Evolutionary conservation across 345 rosid species (phyloP), one percentile per base, ranked within the genome.

Genomic region (Cardamine resedifolia): DNA sequence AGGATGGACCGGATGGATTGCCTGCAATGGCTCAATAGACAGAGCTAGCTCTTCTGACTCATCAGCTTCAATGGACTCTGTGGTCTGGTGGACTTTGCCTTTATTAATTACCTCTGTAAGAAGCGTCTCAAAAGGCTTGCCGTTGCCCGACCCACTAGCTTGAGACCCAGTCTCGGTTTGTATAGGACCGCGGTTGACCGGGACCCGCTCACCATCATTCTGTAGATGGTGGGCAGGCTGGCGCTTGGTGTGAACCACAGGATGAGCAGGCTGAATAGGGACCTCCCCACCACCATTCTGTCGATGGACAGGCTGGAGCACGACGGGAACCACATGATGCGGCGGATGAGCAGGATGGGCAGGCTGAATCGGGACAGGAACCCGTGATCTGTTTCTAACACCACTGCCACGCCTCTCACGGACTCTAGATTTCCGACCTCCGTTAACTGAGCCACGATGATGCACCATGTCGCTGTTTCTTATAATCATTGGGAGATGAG

Each of bases 401-500:
- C 61, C 76, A 27, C 30, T 27, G 43, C 62, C 77, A 59, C 19
- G 81, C 31, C 39, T 71, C 70, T 72, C 70, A 9, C 64, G 43
- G 58, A 31, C 56, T 18, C 77, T 77, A 5, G 77, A 77, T 39
- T 56, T 85, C 71, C 77, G 34, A 30, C 78, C 72, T 51, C 67
- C 59, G 79, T 64, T 65, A 77, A 41, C 79, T 72, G 28, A 43
- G 8, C 49, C 28, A 0, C 33, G 71, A 47, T 84, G 95, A 57
- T 80, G 52, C 43, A 86, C 80, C 26, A 57, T 15, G 64, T 87
- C 64, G 74, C 75, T 79, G 20, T 82, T 91, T 82, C 98, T 82
- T 72, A 79, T 75, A 31, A 90, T 81, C 97, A 92, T 90, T 33
- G 79, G 86, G 60, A 85, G 83, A 64, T 76, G 61, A n/a, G 96